Base-by-base conservation (phyloP, 176 grass and related monocot genomes). In the Avena insularis region DNA sequence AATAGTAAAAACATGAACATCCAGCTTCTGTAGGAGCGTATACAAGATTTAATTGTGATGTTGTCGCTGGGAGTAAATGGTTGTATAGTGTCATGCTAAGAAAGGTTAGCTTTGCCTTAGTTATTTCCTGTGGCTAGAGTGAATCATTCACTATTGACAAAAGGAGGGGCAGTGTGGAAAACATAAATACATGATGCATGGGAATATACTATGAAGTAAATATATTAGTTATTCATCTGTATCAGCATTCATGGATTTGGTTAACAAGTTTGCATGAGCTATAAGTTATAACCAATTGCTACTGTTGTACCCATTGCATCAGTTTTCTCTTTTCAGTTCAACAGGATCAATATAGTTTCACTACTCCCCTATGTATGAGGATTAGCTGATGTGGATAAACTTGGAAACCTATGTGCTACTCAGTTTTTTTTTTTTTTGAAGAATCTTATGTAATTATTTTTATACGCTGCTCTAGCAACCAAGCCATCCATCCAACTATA, bases 81-180 rank as follows among this genome's bases (percentile, higher is more conserved):
- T 79, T 40, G 72, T 78, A 54, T 55, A 71, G 4, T 61, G 13
- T 21, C 64, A 86, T 71, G 46, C 77, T 75, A 85, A 75, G 76
- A 80, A n/a, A 83, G 23, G 23, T 25, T 50, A 6, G 77, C 54
- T 67, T 70, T 70, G 63, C 29, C 31, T 12, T 12, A 54, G 23
- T 82, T 70, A 46, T 70, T 20, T 71, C 20, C 12, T 71, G 19
- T 71, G 8, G 56, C 20, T 57, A 10, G 1, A 71, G 20, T 16
- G 31, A 43, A 58, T 54, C 71, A 8, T 47, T 27, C 4, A 46
- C 3, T 40, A 82, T 53, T 36, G 45, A 15, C 27, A 66, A 31
- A 47, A 3, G 59, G 19, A 69, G 25, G 51, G 4, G 5, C 19
- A 0, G 51, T 54, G 47, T 0, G 12, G 16, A 82, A 36, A 50